phyloP scores from a whole-genome alignment of 2,329 filamentous ascomycete species.

The Colletotrichum nymphaeae region DNA sequence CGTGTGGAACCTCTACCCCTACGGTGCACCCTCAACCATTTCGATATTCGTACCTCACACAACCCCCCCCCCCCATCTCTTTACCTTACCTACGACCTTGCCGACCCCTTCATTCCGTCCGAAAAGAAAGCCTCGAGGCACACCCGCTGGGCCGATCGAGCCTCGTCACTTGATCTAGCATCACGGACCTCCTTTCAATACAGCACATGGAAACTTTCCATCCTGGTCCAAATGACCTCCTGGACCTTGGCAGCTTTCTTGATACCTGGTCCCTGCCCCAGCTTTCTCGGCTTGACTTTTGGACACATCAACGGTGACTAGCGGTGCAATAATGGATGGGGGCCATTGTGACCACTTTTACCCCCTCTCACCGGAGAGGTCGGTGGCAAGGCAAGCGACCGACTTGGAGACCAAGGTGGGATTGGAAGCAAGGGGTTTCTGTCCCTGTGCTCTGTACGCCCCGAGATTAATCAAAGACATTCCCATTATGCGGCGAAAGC shows the following conservation, averaged over 20 bases:
- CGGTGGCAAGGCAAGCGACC: neutral
- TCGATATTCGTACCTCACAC: neutral
- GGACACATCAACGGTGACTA: slow-evolving; percentile 6
- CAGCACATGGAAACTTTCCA: neutral
- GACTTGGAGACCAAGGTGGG: neutral
- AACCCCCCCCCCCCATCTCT: neutral
- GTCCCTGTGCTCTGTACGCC: neutral
- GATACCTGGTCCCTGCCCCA: neutral
- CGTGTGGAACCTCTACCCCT: neutral
- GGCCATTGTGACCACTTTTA: neutral
- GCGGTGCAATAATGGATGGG: slow-evolving; percentile 12
- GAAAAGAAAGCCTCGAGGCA: slow-evolving; percentile 1
- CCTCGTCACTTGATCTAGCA: neutral
- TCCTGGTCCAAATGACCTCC: neutral
- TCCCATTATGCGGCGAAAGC: neutral
- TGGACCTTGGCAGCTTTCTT: neutral
- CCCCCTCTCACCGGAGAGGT: neutral
- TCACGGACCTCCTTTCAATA: slow-evolving; percentile 15
- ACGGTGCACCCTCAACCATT: neutral
- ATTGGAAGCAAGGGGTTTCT: slow-evolving; percentile 1
- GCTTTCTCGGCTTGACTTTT: slow-evolving; percentile 2
- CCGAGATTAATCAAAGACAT: neutral
- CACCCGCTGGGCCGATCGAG: slow-evolving; percentile 20
- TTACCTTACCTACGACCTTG: neutral
- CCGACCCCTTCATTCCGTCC: neutral